Evolutionary conservation across 192 early-diverging fungal genomes (phyloP).

Genomic region (Umbelopsis vinacea): DNA sequence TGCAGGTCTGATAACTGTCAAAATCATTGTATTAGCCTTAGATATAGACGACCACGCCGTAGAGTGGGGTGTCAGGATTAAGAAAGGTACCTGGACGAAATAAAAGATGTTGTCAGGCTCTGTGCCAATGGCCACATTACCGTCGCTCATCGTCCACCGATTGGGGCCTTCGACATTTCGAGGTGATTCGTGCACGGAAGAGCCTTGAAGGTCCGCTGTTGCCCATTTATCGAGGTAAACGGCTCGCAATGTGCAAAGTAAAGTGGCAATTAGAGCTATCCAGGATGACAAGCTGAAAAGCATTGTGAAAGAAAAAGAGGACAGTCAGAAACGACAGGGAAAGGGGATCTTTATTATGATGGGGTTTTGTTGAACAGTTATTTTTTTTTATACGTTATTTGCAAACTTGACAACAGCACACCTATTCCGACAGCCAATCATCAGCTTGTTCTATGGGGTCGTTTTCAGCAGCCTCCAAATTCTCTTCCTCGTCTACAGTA

Average conservation of each 20-base stretch:
- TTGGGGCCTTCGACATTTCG: slow-evolving; percentile 34
- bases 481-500: background rate
- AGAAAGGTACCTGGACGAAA: slow-evolving; percentile 64
- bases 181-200: slow-evolving; percentile 40
- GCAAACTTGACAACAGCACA: background rate
- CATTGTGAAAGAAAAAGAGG: background rate
- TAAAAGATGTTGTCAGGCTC: slow-evolving; percentile 65
- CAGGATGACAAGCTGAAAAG: slow-evolving; percentile 12
- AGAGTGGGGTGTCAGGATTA: background rate
- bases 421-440: slow-evolving; percentile 21
- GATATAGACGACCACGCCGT: too few relatives aligned
- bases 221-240: slow-evolving; percentile 30
- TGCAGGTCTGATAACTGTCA: slow-evolving; percentile 83
- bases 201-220: slow-evolving; percentile 48
- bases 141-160: background rate
- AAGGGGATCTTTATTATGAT: background rate
- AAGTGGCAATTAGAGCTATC: slow-evolving; percentile 9
- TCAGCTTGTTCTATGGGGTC: background rate
- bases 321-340: background rate
- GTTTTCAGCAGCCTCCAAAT: background rate
- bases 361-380: background rate
- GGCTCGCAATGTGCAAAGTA: slow-evolving; percentile 38
- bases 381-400: slow-evolving; percentile 11
- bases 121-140: slow-evolving; percentile 43
- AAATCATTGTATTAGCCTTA: background rate